Evolutionary conservation across 2,329 filamentous ascomycete species (phyloP).

Genomic region (Pestalotiopsis sp.): DNA sequence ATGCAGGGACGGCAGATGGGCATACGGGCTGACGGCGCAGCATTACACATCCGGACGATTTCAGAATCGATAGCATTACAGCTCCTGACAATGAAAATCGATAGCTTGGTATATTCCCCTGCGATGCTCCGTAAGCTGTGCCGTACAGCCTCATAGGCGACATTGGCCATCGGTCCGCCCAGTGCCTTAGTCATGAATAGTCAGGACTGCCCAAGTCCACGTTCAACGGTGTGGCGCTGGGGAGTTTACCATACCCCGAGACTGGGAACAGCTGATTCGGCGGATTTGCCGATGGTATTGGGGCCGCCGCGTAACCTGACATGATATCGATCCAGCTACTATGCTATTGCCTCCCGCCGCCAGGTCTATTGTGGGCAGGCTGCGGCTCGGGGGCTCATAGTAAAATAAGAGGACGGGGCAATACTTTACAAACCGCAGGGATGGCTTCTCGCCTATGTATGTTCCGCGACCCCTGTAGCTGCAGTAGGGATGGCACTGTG

Average conservation of each 20-base stretch:
- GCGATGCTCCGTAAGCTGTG: neutral
- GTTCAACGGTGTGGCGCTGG: conserved; percentile 1
- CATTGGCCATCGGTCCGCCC: neutral
- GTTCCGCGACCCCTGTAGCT: neutral
- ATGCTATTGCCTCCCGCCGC: neutral
- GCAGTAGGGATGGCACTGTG: neutral
- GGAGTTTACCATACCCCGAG: neutral
- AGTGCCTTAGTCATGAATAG: conserved; percentile 2
- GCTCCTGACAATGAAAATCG: neutral
- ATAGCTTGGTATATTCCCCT: neutral
- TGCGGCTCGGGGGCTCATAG: neutral
- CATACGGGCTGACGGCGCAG: neutral
- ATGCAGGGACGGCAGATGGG: conserved; percentile 1
- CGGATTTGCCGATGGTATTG: neutral
- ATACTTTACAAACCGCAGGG: neutral
- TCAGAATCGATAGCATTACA: neutral
- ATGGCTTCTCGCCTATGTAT: neutral
- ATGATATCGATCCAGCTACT: neutral
- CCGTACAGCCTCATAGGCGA: conserved; percentile 4
- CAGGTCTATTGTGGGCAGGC: conserved; percentile 1
- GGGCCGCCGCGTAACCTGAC: conserved; percentile 3
- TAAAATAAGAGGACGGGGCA: conserved; percentile 6
- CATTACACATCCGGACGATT: neutral
- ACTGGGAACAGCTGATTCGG: conserved; percentile 5
- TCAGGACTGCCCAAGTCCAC: neutral